A percentile compares a stretch with the other conserved stretches of the same genome.
phyloP scores from a whole-genome alignment of 495 filamentous ascomycete genomes.

The Aspergillus nidulans region DNA sequence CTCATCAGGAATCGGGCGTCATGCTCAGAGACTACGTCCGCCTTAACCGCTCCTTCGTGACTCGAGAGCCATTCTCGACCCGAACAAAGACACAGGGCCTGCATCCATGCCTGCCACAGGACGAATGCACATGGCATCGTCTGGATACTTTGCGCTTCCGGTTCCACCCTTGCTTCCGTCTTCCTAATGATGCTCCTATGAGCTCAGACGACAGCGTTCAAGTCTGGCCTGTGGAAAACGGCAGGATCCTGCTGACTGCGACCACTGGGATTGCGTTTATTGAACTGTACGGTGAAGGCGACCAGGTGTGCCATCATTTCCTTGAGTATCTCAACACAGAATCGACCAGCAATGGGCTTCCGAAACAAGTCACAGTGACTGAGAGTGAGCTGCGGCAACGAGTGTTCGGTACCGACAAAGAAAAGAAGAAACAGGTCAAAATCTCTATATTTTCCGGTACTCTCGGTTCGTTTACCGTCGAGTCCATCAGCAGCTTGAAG shows the following conservation, averaged over 20 bases:
- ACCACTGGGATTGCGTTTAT: slow-evolving; percentile 75
- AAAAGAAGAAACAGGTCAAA: slow-evolving; percentile 65
- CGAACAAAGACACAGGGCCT: slow-evolving; percentile 74
- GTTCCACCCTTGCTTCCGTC: slow-evolving; percentile 83
- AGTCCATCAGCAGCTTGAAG: slow-evolving; percentile 63
- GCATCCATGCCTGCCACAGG: slow-evolving; percentile 63
- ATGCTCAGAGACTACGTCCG: slow-evolving; percentile 85
- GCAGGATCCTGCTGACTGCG: slow-evolving; percentile 74
- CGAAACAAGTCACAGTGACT: slow-evolving; percentile 65
- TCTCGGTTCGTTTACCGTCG: slow-evolving; percentile 65
- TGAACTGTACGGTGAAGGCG: slow-evolving; percentile 73
- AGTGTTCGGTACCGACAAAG: slow-evolving; percentile 58
- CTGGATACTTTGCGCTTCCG: slow-evolving; percentile 84
- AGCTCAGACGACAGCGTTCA: slow-evolving; percentile 75
- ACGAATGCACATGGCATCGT: slow-evolving; percentile 86
- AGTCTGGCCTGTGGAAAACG: slow-evolving; percentile 80
- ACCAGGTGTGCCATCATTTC: slow-evolving; percentile 69
- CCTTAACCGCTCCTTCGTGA: slow-evolving; percentile 76
- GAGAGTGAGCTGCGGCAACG: slow-evolving; percentile 70
- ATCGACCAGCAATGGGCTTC: slow-evolving; percentile 52
- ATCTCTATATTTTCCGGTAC: slow-evolving; percentile 70
- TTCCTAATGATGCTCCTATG: slow-evolving; percentile 67
- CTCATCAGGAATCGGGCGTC: slow-evolving; percentile 79
- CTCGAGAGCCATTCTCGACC: slow-evolving; percentile 75
- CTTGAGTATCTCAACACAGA: slow-evolving; percentile 71